Base-by-base conservation (phyloP, 2,329 filamentous ascomycete species). In the Truncatella angustata region DNA sequence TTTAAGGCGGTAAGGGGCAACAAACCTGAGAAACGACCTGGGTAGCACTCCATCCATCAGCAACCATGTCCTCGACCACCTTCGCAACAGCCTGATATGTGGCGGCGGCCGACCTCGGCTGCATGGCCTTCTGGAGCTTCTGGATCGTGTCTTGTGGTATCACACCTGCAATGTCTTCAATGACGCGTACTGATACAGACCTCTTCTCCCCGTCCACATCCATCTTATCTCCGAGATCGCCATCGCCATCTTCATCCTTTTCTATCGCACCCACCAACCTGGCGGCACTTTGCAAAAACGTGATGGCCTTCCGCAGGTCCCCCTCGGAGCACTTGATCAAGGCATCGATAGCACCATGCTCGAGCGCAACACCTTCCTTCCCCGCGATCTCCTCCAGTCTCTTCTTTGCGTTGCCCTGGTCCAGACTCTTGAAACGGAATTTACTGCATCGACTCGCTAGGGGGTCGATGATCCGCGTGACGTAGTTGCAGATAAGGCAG, bases 401-500 rank as follows among this genome's bases (percentile, higher is more conserved):
- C 64, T 80, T 83, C 61, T 85, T 86, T 6, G 94, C 91, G 65
- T 95, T 95, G 6, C 82, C 84, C 63, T 92, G 88, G 68, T 97
- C 93, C 57, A 99, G 75, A 58, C 89, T 90, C 82, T 99, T 99
- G 81, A 99, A 99, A 28, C 94, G 81, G 69, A 99, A 99, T 73
- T 99, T 99, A 71, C 86, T 91, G 75, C 94, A 99, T 62, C 94
- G 82, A 68, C 86, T 91, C 1, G 94, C 94, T 20, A 99, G 75
- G 5, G 94, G 95, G 67, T 99, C 94, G 64, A 99, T 99, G 67
- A 99, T 99, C 54, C 94, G 81, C 3, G 94, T 97, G 42, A 99
- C 94, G 64, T 99, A 99, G 73, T 99, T 99, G 74, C 95, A 99
- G 53, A 97, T 93, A 37, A 99, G 78, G 67, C 94, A 97, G 71